Conservation (phyloP, 768 basidiomycete species). For the Amanita rimosa region DNA sequence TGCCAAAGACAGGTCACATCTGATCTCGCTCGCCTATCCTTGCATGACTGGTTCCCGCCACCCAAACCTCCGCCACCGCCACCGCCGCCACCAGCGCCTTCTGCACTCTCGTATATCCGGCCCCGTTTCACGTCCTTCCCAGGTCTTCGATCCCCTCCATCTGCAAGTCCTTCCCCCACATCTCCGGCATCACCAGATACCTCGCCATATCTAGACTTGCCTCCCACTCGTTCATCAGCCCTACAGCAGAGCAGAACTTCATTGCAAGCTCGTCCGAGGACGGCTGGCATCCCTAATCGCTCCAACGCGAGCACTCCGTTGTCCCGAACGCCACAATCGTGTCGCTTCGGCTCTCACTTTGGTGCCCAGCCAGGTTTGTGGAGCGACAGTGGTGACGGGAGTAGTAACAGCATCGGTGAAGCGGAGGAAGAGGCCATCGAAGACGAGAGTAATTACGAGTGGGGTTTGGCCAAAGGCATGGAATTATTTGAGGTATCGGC, state of each 20-base stretch:
- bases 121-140: conserved; percentile 70
- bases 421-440: conserved; percentile 50
- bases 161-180: conserved; percentile 24
- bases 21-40: conserved; percentile 71
- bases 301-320: conserved; percentile 35
- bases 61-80: conserved; percentile 58
- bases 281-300: conserved; percentile 34
- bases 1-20: conserved; percentile 65
- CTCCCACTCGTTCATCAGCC: conserved; percentile 38
- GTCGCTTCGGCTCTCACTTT: conserved; percentile 49
- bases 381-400: conserved; percentile 47
- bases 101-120: conserved; percentile 66
- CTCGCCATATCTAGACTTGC: conserved; percentile 54
- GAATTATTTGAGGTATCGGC: conserved; percentile 87
- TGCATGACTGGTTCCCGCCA: conserved; percentile 85
- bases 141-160: conserved; percentile 50
- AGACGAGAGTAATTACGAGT: conserved; percentile 39
- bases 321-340: conserved; percentile 37
- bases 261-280: conserved; percentile 33
- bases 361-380: conserved; percentile 39
- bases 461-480: conserved; percentile 77
- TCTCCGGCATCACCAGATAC: conserved; percentile 43
- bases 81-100: conserved; percentile 42
- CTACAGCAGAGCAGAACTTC: conserved; percentile 41
- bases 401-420: conserved; percentile 57